Conservation (phyloP, 2,329 filamentous ascomycete genomes). For the Ceratocystis variospora region DNA sequence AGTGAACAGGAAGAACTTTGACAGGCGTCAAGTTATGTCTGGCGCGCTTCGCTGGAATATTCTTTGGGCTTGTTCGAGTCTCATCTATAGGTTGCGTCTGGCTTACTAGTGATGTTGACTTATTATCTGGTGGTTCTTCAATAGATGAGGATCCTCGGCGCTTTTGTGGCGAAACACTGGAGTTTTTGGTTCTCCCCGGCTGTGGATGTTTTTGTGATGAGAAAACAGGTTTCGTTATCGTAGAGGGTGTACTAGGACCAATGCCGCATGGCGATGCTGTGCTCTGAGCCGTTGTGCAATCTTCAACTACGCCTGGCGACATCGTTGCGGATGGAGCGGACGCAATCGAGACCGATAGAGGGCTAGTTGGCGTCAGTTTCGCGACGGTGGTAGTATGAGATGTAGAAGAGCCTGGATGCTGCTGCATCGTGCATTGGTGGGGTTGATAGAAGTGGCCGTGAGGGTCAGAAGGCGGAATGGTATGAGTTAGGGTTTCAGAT, state of each 20-base stretch:
- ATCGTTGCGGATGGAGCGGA: slow-evolving; percentile 1
- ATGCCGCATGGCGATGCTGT: not conserved
- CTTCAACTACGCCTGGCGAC: not conserved
- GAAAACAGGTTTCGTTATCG: not conserved
- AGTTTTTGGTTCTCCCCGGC: not conserved
- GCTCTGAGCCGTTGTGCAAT: not conserved
- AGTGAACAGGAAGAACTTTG: slow-evolving; percentile 54
- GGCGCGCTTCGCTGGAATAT: slow-evolving; percentile 33
- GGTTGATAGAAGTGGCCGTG: not conserved
- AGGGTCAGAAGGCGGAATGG: not conserved
- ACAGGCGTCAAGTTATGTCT: slow-evolving; percentile 37
- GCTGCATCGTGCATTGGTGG: not conserved
- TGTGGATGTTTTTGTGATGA: not conserved
- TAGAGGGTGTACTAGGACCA: not conserved
- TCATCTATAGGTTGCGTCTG: slow-evolving; percentile 23
- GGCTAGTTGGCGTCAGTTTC: not conserved
- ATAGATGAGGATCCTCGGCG: slow-evolving; percentile 12
- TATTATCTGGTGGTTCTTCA: not conserved
- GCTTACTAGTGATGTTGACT: not conserved
- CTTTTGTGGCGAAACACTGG: slow-evolving; percentile 16
- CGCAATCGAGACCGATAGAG: not conserved
- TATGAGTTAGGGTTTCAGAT: not conserved
- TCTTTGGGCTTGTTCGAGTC: not conserved
- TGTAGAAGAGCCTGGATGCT: not conserved
- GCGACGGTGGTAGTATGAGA: not conserved